Evolutionary conservation across 108 stramenopile genomes (phyloP).

Genomic region (Nitzschia sp.): DNA sequence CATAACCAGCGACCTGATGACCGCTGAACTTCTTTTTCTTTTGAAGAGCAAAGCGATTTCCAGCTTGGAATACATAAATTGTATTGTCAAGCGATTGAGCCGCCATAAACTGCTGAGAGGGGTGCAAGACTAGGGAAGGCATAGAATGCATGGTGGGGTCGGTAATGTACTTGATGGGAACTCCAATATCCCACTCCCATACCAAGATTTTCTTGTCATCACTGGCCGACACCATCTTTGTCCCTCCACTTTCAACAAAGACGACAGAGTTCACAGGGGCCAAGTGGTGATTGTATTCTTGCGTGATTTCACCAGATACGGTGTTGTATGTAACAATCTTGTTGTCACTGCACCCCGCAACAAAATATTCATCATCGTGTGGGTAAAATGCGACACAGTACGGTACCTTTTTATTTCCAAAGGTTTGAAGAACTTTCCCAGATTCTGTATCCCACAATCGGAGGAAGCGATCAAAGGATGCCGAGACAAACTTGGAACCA

Average conservation of each 20-base stretch:
- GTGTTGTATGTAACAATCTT: constrained; percentile 91
- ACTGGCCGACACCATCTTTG: constrained; percentile 89
- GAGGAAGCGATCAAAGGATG: constrained; percentile 90
- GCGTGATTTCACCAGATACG: constrained; percentile 90
- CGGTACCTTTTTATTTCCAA: constrained; percentile 92
- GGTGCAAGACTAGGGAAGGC: constrained; percentile 90
- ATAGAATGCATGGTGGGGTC: constrained; percentile 99
- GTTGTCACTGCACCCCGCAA: constrained; percentile 96
- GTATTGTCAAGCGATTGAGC: constrained; percentile 96
- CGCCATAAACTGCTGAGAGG: constrained; percentile 72
- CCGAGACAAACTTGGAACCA: constrained; percentile 86
- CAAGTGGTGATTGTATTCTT: constrained; percentile 99
- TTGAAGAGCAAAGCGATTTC: constrained; percentile 79
- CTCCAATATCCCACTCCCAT: constrained; percentile 99
- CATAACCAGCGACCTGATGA: constrained; percentile 94
- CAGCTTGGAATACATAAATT: constrained; percentile 88
- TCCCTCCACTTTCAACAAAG: constrained; percentile 90
- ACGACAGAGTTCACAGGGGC: constrained; percentile 95
- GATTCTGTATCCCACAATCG: constrained; percentile 97
- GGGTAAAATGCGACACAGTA: constrained; percentile 95
- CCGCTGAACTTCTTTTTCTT: constrained; percentile 94
- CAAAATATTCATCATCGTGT: constrained; percentile 91
- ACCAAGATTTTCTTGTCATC: constrained; percentile 95
- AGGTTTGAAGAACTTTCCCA: constrained; percentile 85
- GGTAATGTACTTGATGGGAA: constrained; percentile 98